Evolutionary conservation across 257 asterid species (phyloP).

Genomic region (Nicotiana tabacum): DNA sequence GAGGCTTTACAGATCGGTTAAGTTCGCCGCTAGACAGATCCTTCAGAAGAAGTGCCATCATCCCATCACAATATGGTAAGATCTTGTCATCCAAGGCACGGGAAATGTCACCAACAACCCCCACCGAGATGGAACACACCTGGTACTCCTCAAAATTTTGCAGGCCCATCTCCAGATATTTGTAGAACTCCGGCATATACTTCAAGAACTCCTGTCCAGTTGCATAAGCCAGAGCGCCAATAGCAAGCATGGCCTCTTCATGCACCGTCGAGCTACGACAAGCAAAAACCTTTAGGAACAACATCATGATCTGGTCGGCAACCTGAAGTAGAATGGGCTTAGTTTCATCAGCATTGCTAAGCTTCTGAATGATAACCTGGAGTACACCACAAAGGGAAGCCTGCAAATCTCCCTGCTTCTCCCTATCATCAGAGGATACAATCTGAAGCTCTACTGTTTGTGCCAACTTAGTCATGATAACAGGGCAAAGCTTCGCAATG

Average conservation of each 20-base stretch:
- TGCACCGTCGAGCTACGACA: conserved; percentile 78
- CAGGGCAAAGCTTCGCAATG: conserved; percentile 59
- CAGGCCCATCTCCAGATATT: conserved; percentile 75
- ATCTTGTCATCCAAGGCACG: conserved; percentile 77
- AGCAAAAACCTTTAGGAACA: conserved; percentile 65
- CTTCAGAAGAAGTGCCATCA: conserved; percentile 69
- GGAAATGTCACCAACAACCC: conserved; percentile 81
- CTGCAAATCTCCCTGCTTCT: conserved; percentile 79
- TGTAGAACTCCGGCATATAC: conserved; percentile 73
- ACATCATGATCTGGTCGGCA: conserved; percentile 60
- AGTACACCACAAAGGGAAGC: conserved; percentile 85
- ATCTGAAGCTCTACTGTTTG: conserved; percentile 52
- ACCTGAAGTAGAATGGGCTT: conserved; percentile 52
- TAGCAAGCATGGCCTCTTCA: conserved; percentile 97
- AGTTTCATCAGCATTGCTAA: conserved; percentile 48
- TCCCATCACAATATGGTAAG: conserved; percentile 70
- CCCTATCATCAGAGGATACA: conserved; percentile 69
- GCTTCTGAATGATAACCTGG: conserved; percentile 54
- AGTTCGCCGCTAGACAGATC: conserved; percentile 65
- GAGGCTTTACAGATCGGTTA: conserved; percentile 80
- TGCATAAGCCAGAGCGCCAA: conserved; percentile 83
- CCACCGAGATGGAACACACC: conserved; percentile 79
- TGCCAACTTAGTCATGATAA: conserved; percentile 61
- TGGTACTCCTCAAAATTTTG: conserved; percentile 85
- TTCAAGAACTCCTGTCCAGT: conserved; percentile 58